Percentiles rank a stretch among this genome's conserved stretches.
Evolutionary conservation across 352 stramenopile genomes (phyloP).

Genomic region (Globisporangium yorkense): DNA sequence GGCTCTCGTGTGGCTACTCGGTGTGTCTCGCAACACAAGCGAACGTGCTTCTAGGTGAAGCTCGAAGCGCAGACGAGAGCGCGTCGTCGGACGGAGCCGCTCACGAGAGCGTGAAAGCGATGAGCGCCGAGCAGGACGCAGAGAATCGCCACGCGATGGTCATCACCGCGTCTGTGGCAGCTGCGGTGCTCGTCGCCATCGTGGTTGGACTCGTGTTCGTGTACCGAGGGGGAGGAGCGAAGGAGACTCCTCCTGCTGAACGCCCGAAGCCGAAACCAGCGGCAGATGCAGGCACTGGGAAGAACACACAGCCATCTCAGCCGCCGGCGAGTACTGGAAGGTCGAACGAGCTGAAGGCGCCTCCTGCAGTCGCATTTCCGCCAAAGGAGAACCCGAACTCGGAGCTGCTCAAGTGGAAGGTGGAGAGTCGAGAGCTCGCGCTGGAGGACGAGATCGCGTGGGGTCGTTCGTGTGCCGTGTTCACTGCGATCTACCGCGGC

Average conservation of each 20-base stretch:
- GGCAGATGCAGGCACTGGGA: not conserved
- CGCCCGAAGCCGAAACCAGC: not conserved
- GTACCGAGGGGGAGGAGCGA: slow-evolving; percentile 1
- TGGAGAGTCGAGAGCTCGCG: not conserved
- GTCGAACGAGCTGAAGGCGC: not conserved
- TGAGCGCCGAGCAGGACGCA: slow-evolving; percentile 2
- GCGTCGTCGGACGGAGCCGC: not conserved
- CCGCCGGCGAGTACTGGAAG: too few relatives aligned
- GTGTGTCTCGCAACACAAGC: not conserved
- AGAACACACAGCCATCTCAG: not conserved
- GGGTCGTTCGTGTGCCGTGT: slow-evolving; percentile 10
- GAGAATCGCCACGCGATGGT: slow-evolving; percentile 10
- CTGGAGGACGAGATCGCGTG: slow-evolving; percentile 13
- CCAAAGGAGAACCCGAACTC: not conserved
- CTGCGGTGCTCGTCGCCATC: not conserved
- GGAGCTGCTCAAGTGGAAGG: slow-evolving; percentile 5
- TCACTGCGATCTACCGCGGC: slow-evolving; percentile 10
- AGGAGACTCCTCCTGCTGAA: not conserved
- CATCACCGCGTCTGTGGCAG: slow-evolving; percentile 1
- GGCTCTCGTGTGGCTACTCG: not conserved
- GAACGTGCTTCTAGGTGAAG: not conserved
- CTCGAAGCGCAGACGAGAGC: not conserved
- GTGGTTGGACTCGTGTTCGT: slow-evolving; percentile 2
- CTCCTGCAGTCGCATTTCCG: not conserved
- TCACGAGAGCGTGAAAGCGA: not conserved